Percentiles rank a stretch among this genome's conserved stretches.
Evolutionary conservation across 495 filamentous ascomycete genomes (phyloP).

Genomic region (Penicillium odoratum): DNA sequence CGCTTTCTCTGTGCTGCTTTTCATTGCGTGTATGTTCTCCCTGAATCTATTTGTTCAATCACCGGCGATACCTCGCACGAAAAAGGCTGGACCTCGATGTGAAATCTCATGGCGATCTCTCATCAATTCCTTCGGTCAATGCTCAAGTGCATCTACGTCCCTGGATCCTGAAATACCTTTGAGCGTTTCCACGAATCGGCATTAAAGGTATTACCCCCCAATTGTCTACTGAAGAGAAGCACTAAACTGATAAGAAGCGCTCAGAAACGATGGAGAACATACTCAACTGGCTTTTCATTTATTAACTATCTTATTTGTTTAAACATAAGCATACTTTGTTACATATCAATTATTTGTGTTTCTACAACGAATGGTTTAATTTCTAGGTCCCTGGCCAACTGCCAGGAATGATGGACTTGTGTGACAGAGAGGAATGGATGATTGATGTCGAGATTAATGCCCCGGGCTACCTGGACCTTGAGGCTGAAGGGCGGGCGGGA

Average conservation of each 20-base stretch:
- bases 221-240: no score
- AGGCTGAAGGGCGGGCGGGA: conserved; percentile 12
- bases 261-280: no score
- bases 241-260: no score
- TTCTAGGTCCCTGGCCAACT: no score
- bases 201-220: no score
- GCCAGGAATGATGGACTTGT: conserved; percentile 5
- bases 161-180: no score
- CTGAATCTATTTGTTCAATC: not conserved
- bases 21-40: not conserved
- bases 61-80: not conserved
- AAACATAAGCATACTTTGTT: no score
- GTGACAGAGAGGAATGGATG: conserved; percentile 13
- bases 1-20: not conserved
- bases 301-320: no score
- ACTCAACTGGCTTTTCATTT: no score
- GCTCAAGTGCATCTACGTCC: not conserved
- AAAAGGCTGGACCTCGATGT: not conserved
- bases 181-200: no score
- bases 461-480: conserved; percentile 11
- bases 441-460: conserved; percentile 15
- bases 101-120: not conserved
- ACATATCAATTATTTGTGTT: no score
- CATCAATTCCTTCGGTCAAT: not conserved
- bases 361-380: no score